Evolutionary conservation across 2,329 filamentous ascomycete genomes (phyloP).

Genomic region (Trichoderma sp.): DNA sequence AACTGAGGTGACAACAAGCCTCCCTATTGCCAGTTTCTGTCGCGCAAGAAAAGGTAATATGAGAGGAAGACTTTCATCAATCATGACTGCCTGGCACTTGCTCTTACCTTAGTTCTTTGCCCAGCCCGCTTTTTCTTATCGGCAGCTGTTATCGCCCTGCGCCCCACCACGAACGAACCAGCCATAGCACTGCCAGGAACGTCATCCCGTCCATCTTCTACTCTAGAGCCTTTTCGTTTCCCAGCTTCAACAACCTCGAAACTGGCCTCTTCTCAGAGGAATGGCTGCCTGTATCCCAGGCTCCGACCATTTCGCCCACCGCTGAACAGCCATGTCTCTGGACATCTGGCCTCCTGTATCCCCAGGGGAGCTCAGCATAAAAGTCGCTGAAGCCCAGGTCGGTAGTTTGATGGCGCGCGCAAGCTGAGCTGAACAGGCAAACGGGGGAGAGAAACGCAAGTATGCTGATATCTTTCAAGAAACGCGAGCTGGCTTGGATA

Average conservation of each 20-base stretch:
- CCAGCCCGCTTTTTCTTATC: slow-evolving; percentile 11
- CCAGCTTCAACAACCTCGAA: not conserved
- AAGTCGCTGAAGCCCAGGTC: slow-evolving; percentile 52
- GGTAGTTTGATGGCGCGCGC: slow-evolving; percentile 23
- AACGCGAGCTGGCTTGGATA: slow-evolving; percentile 55
- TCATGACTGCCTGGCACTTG: slow-evolving; percentile 21
- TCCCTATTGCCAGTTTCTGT: not conserved
- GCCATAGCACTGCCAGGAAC: not conserved
- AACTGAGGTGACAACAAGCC: not conserved
- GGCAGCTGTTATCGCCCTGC: not conserved
- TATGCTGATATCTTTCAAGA: slow-evolving; percentile 38
- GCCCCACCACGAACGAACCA: not conserved
- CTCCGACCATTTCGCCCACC: not conserved
- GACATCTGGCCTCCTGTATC: slow-evolving; percentile 57
- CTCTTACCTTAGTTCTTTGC: not conserved
- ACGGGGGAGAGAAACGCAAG: not conserved
- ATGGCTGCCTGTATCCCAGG: slow-evolving; percentile 20
- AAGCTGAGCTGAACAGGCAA: not conserved
- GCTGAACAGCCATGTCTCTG: slow-evolving; percentile 47
- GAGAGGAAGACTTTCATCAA: slow-evolving; percentile 2
- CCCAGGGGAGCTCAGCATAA: slow-evolving; percentile 48
- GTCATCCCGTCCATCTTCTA: not conserved
- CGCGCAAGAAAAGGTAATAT: not conserved
- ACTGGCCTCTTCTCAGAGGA: slow-evolving; percentile 10
- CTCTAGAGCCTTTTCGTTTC: not conserved